phyloP scores from a whole-genome alignment of 2,329 filamentous ascomycete species.

The Diplodia seriata region DNA sequence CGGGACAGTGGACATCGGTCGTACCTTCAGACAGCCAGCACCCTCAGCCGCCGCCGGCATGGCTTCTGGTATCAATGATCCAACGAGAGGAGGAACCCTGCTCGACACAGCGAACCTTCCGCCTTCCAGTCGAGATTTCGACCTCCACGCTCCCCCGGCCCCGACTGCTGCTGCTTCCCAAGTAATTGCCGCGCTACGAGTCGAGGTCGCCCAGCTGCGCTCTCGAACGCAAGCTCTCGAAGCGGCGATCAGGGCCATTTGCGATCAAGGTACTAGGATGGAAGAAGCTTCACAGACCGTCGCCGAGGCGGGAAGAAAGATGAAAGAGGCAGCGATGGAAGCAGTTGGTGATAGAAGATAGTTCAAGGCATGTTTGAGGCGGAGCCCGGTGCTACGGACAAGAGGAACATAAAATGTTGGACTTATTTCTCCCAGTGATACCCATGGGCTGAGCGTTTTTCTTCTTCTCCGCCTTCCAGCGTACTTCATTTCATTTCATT shows the following conservation, averaged over 20 bases:
- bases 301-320: conserved; percentile 40
- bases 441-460: conserved; percentile 24
- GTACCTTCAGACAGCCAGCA: background rate
- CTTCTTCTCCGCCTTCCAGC: background rate
- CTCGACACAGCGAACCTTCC: background rate
- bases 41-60: conserved; percentile 2
- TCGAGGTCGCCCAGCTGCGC: conserved; percentile 43
- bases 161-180: conserved; percentile 34
- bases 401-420: conserved; percentile 16
- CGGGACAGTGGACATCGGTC: background rate
- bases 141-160: background rate
- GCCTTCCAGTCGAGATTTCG: background rate
- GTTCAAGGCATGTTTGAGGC: background rate
- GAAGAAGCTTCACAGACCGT: conserved; percentile 40
- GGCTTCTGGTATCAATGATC: background rate
- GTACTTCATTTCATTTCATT: background rate
- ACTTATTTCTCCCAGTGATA: conserved; percentile 22
- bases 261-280: conserved; percentile 41
- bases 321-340: conserved; percentile 37
- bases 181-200: conserved; percentile 43
- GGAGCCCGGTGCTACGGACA: background rate
- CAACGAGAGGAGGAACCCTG: background rate
- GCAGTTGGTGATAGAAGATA: conserved; percentile 32
- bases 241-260: conserved; percentile 40
- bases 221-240: conserved; percentile 42